Base-by-base conservation (phyloP, 2,329 filamentous ascomycete species). In the Hypoxylon sp. region DNA sequence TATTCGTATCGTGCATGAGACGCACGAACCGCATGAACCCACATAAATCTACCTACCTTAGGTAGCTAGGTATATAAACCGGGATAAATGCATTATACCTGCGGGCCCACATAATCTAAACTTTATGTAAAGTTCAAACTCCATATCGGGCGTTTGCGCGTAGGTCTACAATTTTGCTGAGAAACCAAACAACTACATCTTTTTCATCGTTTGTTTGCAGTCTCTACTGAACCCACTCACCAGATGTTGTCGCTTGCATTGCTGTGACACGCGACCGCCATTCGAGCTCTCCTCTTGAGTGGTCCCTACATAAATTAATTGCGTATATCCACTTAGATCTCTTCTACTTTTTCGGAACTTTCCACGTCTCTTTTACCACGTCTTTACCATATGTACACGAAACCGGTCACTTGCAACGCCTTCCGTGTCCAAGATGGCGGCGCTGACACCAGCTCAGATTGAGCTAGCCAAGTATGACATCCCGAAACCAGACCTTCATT, bases 391-490 rank as follows among this genome's bases (percentile, higher is more conserved):
- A 75, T 75, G 74, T 55, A 42, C 68, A 63, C 64, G 47, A 50
- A 55, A 66, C 47, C 29, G 51, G 14, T 31, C 48, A 22, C 19
- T 35, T 63, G 39, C 67, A 44, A 67, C 65, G 65, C 47, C 69
- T 64, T 70, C 55, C 46, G 17, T 57, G 46, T 62, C 50, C 61
- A 75, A 71, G 46, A 79, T 79, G 77, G 76, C 77, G 29, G 74
- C 77, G 58, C 73, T 85, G 44, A 82, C 82, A 17, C 78, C 87
- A 71, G 84, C 85, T 74, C 86, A 88, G 79, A 82, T 84, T 69
- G 87, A 89, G 82, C 83, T 90, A 60, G 87, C 88, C 74, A 86
- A 81, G 87, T 88, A 78, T 55, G 81, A 70, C 35, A 22, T 26
- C 6, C 33, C 14, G 1, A 5, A 31, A 29, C 3, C n/a, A 39